Conservation (phyloP, 2,329 filamentous ascomycete species). For the Paraphoma chrysanthemicola region DNA sequence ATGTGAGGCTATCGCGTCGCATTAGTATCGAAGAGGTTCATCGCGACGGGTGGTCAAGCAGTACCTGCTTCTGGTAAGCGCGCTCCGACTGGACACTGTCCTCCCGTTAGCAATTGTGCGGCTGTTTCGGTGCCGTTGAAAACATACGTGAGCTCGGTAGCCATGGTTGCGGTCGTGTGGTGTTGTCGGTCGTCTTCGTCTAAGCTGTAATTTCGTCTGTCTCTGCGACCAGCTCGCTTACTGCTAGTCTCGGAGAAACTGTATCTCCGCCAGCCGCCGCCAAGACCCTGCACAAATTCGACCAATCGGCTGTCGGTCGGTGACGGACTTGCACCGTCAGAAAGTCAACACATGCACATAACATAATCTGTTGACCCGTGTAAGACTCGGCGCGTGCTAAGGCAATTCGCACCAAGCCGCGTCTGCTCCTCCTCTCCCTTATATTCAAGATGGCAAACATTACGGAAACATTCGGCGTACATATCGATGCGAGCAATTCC, state of each 20-base stretch:
- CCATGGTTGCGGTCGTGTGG: constrained; percentile 50
- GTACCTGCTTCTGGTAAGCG: constrained; percentile 88
- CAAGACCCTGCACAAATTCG: not conserved
- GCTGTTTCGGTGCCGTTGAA: constrained; percentile 6
- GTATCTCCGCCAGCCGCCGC: not conserved
- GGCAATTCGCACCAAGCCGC: not conserved
- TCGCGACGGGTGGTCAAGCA: constrained; percentile 22
- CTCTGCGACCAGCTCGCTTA: constrained; percentile 19
- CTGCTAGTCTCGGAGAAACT: not conserved
- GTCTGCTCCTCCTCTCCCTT: not conserved
- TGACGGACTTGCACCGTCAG: not conserved
- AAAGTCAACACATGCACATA: not conserved
- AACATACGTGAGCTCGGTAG: constrained; percentile 53
- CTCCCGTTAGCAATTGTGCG: constrained; percentile 32
- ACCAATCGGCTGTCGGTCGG: constrained; percentile 14
- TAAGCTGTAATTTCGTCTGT: constrained; percentile 17
- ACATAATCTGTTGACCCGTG: not conserved
- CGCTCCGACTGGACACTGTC: constrained; percentile 99
- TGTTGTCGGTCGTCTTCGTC: constrained; percentile 41
- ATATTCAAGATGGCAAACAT: constrained; percentile 20
- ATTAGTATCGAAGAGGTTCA: constrained; percentile 36
- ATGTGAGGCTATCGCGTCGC: constrained; percentile 83
- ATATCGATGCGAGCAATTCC: constrained; percentile 39
- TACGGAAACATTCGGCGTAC: constrained; percentile 37
- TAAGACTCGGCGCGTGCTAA: not conserved